These are phyloP conservation scores for Carallia brachiata DNA, from an alignment of 345 rosid genomes.

Conservation along the genomic window DNA sequence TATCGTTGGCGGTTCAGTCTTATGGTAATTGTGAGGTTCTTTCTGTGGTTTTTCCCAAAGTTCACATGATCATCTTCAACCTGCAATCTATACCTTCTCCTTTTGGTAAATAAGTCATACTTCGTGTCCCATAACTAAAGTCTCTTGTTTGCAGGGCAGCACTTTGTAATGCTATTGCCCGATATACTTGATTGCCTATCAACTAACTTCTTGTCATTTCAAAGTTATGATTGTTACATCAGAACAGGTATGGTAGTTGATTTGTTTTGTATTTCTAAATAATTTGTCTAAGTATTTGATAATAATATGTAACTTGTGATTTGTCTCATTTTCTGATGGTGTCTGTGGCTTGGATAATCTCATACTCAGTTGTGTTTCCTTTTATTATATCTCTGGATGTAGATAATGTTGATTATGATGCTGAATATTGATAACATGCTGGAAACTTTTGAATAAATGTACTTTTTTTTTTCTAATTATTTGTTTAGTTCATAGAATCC, in stretches of 20 bases:
- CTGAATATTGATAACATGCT: no score
- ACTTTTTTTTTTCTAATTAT: no score
- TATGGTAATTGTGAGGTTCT: conserved; percentile 52
- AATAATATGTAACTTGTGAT: no score
- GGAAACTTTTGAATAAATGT: no score
- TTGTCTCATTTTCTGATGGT: no score
- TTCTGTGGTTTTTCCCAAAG: conserved; percentile 4
- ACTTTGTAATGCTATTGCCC: conserved; percentile 71
- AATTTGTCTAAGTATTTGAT: no score
- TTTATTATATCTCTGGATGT: no score
- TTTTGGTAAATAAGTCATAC: neutral
- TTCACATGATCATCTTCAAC: conserved; percentile 22
- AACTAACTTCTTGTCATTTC: conserved; percentile 71
- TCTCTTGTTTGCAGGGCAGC: conserved; percentile 66
- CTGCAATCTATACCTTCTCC: neutral
- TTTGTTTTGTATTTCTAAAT: no score
- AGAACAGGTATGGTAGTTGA: conserved; percentile 55
- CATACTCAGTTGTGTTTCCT: no score
- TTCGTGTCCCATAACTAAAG: conserved; percentile 10
- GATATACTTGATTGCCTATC: conserved; percentile 80
- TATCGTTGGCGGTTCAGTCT: conserved; percentile 85
- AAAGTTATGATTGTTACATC: conserved; percentile 85
- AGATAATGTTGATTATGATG: no score
- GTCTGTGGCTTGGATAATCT: no score
- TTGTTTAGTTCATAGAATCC: no score